Percentiles rank a stretch among this genome's conserved stretches.
phyloP scores from a whole-genome alignment of 139 green algal species.

The Chlorella vulgaris region DNA sequence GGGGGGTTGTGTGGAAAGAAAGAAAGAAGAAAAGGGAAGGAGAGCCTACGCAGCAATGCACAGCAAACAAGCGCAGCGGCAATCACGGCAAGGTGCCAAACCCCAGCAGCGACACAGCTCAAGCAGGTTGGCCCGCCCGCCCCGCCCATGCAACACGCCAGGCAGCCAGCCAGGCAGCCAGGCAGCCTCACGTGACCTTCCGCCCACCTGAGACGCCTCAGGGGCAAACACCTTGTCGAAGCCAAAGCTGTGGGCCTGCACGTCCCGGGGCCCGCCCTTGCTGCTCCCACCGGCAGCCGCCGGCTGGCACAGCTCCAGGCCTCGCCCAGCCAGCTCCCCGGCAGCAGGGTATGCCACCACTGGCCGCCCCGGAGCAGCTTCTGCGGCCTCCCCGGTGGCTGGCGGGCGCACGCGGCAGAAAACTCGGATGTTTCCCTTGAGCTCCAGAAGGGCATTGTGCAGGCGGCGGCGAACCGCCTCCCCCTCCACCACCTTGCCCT shows the following conservation, averaged over 20 bases:
- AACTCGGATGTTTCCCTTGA: slow-evolving; percentile 90
- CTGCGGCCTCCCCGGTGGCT: slow-evolving; percentile 7
- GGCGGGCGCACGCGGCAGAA: slow-evolving; percentile 81
- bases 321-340: slow-evolving; percentile 52
- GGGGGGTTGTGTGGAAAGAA: too few species aligned
- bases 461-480: slow-evolving; percentile 64
- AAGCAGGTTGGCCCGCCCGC: too few species aligned
- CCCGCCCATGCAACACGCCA: too few species aligned
- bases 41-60: too few species aligned
- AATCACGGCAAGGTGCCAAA: too few species aligned
- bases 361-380: slow-evolving; percentile 18
- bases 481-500: slow-evolving; percentile 43
- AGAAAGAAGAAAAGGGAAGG: too few species aligned
- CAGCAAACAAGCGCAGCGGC: too few species aligned
- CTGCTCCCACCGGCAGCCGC: slow-evolving; percentile 4
- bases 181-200: neutral
- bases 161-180: neutral
- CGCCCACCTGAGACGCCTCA: slow-evolving; percentile 3
- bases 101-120: too few species aligned
- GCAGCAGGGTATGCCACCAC: slow-evolving; percentile 45
- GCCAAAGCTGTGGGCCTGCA: slow-evolving; percentile 67
- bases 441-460: slow-evolving; percentile 79
- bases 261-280: slow-evolving; percentile 21
- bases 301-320: slow-evolving; percentile 44
- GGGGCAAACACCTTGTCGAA: slow-evolving; percentile 84